Percentiles rank a stretch among this genome's conserved stretches.
phyloP scores from a whole-genome alignment of 352 stramenopile genomes.

The Pythium sukuiense region DNA sequence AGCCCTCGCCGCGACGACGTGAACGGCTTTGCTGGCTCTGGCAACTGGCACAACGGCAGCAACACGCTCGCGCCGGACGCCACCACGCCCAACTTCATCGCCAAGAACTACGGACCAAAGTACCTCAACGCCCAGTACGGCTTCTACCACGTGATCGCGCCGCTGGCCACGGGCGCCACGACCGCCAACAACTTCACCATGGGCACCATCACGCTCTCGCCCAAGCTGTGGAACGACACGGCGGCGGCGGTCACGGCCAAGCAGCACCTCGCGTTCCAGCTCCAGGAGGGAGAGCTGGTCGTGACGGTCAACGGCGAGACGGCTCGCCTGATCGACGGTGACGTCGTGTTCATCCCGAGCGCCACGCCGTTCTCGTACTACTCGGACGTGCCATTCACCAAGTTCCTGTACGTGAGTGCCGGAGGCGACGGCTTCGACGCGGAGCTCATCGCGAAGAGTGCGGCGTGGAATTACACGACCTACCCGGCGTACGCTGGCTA shows the following conservation, averaged over 20 bases:
- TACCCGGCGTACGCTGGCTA: slow-evolving; percentile 45
- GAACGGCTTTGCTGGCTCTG: slow-evolving; percentile 40
- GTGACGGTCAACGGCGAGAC: slow-evolving; percentile 42
- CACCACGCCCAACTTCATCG: slow-evolving; percentile 51
- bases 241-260: slow-evolving; percentile 38
- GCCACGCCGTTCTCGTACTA: slow-evolving; percentile 53
- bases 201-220: slow-evolving; percentile 52
- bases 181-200: slow-evolving; percentile 61
- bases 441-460: slow-evolving; percentile 45
- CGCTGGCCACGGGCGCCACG: slow-evolving; percentile 43
- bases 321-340: slow-evolving; percentile 45
- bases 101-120: slow-evolving; percentile 58
- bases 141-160: slow-evolving; percentile 50
- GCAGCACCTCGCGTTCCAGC: slow-evolving; percentile 49
- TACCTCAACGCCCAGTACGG: slow-evolving; percentile 56
- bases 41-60: slow-evolving; percentile 54
- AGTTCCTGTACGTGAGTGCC: slow-evolving; percentile 57
- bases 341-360: slow-evolving; percentile 47
- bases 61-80: slow-evolving; percentile 44
- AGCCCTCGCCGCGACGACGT: slow-evolving; percentile 40
- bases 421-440: slow-evolving; percentile 46
- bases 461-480: slow-evolving; percentile 43
- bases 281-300: slow-evolving; percentile 48
- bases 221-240: slow-evolving; percentile 44
- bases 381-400: slow-evolving; percentile 48